Conservation (phyloP, 208 protist genomes). For the Vickermania ingenoplastis region DNA sequence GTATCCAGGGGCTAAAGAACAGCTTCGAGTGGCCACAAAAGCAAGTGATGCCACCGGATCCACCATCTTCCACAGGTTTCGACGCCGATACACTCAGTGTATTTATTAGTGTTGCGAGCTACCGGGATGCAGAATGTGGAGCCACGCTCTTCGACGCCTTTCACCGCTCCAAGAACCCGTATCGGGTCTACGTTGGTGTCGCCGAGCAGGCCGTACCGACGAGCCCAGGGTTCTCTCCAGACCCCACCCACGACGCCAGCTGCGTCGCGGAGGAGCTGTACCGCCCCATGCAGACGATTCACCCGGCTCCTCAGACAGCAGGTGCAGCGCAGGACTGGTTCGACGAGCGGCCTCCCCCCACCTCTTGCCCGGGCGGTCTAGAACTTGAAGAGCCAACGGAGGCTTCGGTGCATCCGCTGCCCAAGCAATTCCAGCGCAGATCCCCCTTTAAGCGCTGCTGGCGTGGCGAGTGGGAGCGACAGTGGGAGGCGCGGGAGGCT, state of each 20-base stretch:
- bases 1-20: neutral
- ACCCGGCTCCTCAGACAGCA: neutral
- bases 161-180: conserved; percentile 41
- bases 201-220: conserved; percentile 28
- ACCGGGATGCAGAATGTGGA: conserved; percentile 76
- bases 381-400: neutral
- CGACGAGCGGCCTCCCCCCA: neutral
- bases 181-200: conserved; percentile 72
- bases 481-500: neutral
- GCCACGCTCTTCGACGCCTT: conserved; percentile 71
- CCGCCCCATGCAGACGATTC: neutral
- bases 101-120: conserved; percentile 87
- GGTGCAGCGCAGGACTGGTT: neutral
- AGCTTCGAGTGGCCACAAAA: neutral
- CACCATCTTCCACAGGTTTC: neutral
- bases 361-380: neutral
- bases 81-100: conserved; percentile 32
- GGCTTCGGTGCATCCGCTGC: neutral
- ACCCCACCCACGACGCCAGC: conserved; percentile 11
- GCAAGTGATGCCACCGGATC: neutral
- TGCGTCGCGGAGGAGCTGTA: neutral
- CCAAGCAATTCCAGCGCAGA: neutral
- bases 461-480: neutral
- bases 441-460: neutral
- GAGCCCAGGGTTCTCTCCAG: neutral